A percentile compares a stretch with the other conserved stretches of the same genome.
phyloP scores from a whole-genome alignment of 169 alveolate genomes.

The Theileria sp. region DNA sequence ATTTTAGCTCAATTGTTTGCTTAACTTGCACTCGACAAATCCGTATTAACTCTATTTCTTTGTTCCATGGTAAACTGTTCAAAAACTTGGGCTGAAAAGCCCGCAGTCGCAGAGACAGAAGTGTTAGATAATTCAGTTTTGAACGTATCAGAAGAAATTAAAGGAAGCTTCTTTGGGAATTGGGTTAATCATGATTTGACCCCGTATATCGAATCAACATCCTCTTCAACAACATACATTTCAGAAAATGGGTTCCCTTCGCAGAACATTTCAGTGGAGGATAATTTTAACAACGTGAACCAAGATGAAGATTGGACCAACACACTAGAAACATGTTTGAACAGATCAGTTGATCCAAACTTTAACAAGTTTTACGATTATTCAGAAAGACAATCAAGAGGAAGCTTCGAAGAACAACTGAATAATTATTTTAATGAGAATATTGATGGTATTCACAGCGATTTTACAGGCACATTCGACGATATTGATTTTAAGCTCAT shows the following conservation, averaged over 20 bases:
- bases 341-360: neutral
- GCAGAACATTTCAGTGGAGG: neutral
- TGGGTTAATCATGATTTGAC: neutral
- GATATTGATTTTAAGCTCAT: neutral
- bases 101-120: neutral
- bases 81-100: neutral
- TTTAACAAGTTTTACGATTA: neutral
- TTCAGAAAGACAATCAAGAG: neutral
- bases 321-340: conserved; percentile 6
- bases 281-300: neutral
- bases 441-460: neutral
- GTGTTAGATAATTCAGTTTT: neutral
- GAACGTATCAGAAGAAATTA: neutral
- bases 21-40: conserved; percentile 14
- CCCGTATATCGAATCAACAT: conserved; percentile 10
- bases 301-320: conserved; percentile 10
- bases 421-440: neutral
- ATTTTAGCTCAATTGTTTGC: conserved; percentile 15
- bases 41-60: neutral
- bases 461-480: neutral
- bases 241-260: neutral
- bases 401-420: conserved; percentile 5
- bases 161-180: neutral
- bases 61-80: neutral
- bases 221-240: conserved; percentile 7